Evolutionary conservation across 2,329 filamentous ascomycete genomes (phyloP).

Genomic region (Tolypocladium endophyticum): DNA sequence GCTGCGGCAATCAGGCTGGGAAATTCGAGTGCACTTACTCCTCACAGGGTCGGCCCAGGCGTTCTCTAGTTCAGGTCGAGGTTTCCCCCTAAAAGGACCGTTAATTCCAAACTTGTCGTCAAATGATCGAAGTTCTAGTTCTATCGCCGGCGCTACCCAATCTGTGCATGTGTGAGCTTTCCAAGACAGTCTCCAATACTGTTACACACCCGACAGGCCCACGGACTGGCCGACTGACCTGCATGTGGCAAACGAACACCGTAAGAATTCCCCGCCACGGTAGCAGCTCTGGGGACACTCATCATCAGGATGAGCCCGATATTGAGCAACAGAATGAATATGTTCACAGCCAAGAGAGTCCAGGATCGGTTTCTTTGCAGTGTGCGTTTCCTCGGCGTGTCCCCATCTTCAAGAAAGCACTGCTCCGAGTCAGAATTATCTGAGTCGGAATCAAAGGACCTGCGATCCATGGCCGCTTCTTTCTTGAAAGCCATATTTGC

Average conservation of each 20-base stretch:
- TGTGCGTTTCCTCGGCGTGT: not conserved
- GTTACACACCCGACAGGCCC: too few species aligned
- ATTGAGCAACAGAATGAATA: not conserved
- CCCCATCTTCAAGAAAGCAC: not conserved
- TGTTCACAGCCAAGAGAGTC: not conserved
- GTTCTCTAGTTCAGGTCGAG: not conserved
- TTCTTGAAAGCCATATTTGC: not conserved
- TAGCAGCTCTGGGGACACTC: not conserved
- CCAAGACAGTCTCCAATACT: not conserved
- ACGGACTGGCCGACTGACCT: not conserved
- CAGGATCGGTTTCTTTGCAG: not conserved
- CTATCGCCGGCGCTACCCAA: not conserved
- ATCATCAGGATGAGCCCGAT: not conserved
- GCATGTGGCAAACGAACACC: not conserved
- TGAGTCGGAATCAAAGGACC: not conserved
- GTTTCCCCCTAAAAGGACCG: not conserved
- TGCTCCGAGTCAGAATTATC: not conserved
- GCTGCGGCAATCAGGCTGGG: not conserved
- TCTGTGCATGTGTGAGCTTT: not conserved
- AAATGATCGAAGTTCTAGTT: not conserved
- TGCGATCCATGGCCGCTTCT: not conserved
- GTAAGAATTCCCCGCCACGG: not conserved
- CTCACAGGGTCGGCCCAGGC: not conserved
- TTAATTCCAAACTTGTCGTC: not conserved
- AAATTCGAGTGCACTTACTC: not conserved